phyloP scores from a whole-genome alignment of 176 grass and related monocot species.

The Carex cristatella region DNA sequence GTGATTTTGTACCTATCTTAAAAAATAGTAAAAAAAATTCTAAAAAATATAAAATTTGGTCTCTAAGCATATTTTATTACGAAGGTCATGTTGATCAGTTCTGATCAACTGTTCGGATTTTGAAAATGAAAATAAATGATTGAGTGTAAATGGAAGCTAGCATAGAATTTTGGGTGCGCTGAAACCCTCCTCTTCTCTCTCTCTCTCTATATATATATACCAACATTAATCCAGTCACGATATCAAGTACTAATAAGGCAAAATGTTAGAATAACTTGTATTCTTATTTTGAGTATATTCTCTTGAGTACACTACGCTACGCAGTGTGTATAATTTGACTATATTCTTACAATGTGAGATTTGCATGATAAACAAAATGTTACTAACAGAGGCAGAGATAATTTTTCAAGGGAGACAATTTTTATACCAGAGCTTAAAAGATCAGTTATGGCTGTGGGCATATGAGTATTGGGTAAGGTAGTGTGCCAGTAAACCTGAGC shows the following conservation, averaged over 20 bases:
- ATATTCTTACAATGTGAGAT: not conserved
- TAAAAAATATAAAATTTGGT: no score
- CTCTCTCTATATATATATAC: not conserved
- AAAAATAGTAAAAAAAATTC: no score
- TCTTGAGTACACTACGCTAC: not conserved
- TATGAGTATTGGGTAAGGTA: slow-evolving; percentile 29
- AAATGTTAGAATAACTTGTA: not conserved
- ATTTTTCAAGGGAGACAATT: no score
- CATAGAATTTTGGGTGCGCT: no score
- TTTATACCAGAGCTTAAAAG: slow-evolving; percentile 19
- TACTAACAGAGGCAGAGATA: not conserved
- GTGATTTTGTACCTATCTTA: no score
- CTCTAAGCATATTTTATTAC: no score
- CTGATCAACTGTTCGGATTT: no score
- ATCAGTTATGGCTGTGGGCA: slow-evolving; percentile 28
- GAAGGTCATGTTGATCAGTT: no score
- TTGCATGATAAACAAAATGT: not conserved
- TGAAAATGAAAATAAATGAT: no score
- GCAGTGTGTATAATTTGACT: not conserved
- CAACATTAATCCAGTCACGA: not conserved
- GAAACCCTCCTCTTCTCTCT: no score
- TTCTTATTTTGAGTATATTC: not conserved
- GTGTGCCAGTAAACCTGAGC: slow-evolving; percentile 28
- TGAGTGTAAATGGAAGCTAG: no score
- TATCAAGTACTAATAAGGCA: not conserved